Evolutionary conservation across 495 filamentous ascomycete species (phyloP).

Genomic region (Cladorrhinum samala): DNA sequence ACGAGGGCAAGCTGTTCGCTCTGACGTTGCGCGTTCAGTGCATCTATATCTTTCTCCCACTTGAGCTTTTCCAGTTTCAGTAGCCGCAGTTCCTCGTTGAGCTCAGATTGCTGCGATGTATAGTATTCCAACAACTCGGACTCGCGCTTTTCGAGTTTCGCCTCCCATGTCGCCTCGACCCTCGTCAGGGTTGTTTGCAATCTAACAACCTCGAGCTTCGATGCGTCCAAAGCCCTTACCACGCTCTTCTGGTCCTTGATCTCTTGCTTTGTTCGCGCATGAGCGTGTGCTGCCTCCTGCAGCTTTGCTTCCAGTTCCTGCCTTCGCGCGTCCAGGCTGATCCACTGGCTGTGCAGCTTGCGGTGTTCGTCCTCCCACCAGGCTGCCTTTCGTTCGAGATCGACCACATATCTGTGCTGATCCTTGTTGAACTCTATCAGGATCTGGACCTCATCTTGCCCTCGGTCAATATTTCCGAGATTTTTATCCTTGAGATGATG

Average conservation of each 20-base stretch:
- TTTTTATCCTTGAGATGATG: background rate
- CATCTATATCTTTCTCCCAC: background rate
- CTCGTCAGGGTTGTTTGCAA: background rate
- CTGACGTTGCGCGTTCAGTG: background rate
- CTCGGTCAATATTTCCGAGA: background rate
- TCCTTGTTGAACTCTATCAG: background rate
- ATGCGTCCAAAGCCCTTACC: background rate
- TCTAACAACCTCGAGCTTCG: background rate
- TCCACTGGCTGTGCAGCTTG: background rate
- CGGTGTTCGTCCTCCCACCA: background rate
- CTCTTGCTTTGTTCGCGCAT: background rate
- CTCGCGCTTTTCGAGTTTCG: background rate
- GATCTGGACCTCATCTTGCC: background rate
- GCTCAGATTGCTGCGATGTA: background rate
- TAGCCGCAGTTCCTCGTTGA: background rate
- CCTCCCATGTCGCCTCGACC: background rate
- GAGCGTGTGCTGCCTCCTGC: background rate
- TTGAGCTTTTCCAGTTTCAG: background rate
- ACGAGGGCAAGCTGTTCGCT: background rate
- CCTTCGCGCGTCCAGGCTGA: background rate
- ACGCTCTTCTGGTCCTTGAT: background rate
- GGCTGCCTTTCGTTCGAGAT: background rate
- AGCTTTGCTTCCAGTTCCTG: background rate
- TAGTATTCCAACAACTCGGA: background rate
- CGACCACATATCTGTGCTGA: background rate